A percentile compares a stretch with the other conserved stretches of the same genome.
These are phyloP conservation scores for Aspergillus asperescens DNA, from an alignment of 495 filamentous ascomycete species.

Conservation along the genomic window DNA sequence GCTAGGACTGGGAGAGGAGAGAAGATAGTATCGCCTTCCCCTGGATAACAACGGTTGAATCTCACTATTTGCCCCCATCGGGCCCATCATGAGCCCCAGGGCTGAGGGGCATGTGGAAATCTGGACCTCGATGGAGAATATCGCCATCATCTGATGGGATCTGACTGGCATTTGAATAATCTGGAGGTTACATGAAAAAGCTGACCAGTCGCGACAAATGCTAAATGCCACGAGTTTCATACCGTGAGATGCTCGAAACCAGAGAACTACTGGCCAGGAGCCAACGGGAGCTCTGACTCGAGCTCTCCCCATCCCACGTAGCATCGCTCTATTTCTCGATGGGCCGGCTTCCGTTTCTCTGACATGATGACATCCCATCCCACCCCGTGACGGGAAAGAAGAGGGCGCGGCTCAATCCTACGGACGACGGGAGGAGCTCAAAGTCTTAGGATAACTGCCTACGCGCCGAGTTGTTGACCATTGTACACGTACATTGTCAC, in stretches of 20 bases:
- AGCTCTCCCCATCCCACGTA: neutral
- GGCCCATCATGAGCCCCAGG: constrained; percentile 14
- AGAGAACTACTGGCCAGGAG: neutral
- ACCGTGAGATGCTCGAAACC: constrained; percentile 16
- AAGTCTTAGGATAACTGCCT: neutral
- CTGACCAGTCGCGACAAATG: constrained; percentile 8
- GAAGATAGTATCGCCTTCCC: neutral
- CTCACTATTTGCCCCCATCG: too few species aligned
- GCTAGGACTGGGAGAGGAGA: too few species aligned
- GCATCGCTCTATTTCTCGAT: neutral
- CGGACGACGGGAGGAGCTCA: too few species aligned
- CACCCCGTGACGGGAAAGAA: constrained; percentile 17
- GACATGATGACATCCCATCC: too few species aligned
- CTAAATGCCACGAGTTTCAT: constrained; percentile 2
- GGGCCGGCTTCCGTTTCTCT: neutral
- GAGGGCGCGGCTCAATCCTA: too few species aligned
- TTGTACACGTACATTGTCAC: constrained; percentile 8
- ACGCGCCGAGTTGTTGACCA: neutral
- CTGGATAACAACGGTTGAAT: neutral
- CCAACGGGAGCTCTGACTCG: neutral
- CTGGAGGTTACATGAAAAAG: constrained; percentile 11
- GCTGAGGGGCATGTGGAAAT: too few species aligned
- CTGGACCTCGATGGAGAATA: constrained; percentile 19
- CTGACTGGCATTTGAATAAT: constrained; percentile 15
- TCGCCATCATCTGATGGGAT: constrained; percentile 11